phyloP scores from a whole-genome alignment of 1,139 yeast species.

The Taphrina populina region DNA sequence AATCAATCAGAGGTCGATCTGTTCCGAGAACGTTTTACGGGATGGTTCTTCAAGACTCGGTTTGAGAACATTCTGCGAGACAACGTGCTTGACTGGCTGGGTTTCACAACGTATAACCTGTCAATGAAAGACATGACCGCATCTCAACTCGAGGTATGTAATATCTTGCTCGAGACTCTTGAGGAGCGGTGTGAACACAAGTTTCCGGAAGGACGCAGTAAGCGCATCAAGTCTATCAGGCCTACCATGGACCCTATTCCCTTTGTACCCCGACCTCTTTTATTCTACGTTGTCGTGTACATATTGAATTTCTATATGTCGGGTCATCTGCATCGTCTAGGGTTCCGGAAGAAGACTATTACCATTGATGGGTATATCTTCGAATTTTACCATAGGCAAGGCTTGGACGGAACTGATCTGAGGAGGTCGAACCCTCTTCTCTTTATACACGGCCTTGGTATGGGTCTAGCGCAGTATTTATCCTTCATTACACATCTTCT shows the following conservation, averaged over 20 bases:
- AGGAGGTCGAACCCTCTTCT: slow-evolving; percentile 12
- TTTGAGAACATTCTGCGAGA: slow-evolving; percentile 15
- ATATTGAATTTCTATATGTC: slow-evolving; percentile 1
- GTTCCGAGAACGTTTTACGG: slow-evolving; percentile 15
- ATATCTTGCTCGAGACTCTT: not conserved
- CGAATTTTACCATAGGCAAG: slow-evolving; percentile 20
- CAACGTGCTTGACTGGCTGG: slow-evolving; percentile 24
- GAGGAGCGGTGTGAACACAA: slow-evolving; percentile 8
- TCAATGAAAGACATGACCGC: not conserved
- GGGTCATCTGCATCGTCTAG: not conserved
- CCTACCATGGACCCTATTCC: slow-evolving; percentile 25
- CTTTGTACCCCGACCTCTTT: slow-evolving; percentile 21
- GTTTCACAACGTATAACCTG: slow-evolving; percentile 15
- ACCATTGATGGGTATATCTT: not conserved
- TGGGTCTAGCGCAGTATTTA: slow-evolving; percentile 31
- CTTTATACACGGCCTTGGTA: slow-evolving; percentile 34
- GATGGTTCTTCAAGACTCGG: slow-evolving; percentile 25
- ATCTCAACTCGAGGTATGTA: slow-evolving; percentile 2
- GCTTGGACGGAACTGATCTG: not conserved
- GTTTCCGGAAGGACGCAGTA: slow-evolving; percentile 3
- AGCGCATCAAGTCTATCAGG: slow-evolving; percentile 4
- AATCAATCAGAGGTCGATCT: slow-evolving; percentile 14
- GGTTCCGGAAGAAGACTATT: not conserved
- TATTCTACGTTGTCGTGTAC: slow-evolving; percentile 16
- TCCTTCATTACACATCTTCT: slow-evolving; percentile 2